Base-by-base conservation (phyloP, 306 rosid species). In the Vigna trinervia region DNA sequence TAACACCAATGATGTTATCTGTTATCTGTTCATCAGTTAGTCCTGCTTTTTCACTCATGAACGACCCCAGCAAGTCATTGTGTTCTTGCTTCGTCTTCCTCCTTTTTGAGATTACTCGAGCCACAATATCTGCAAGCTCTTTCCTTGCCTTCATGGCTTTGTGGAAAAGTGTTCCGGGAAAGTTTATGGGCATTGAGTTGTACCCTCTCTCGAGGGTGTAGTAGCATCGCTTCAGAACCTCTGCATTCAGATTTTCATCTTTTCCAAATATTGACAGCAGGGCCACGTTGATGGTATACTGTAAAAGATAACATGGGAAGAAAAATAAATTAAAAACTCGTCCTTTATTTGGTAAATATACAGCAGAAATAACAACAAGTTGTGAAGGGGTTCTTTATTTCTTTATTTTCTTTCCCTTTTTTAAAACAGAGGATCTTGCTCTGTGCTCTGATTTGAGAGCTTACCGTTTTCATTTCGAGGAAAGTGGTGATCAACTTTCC, bases 91-190 rank as follows among this genome's bases (percentile, higher is more conserved):
- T 73, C 90, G 14, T 87, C 36, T 86, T 75, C 81, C 94, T 88
- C 75, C 99, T 89, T 2, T 78, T 81, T 11, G 87, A 64, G n/a
- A 95, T 84, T 54, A 89, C 88, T 46, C 87, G 88, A 32, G 85
- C 90, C 43, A 92, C 59, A 80, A 89, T 95, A 82, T 85, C 81
- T 17, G 91, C 89, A 0, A 95, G 89, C 79, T 92, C 94, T 77
- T 90, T 88, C 58, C 99, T 92, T 4, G 97, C 97, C 74, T 89
- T 92, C 97, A 95, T 95, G 19, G 99, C 86, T 71, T 89, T 87
- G 88, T 91, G 86, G 84, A 92, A 95, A 14, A 92, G 97, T 59
- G 99, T 92, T 12, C 98, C 94, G 0, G 97, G 98, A 17, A 95
- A 65, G 60, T 92, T 92, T 26, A 95, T 85, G 17, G 97, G 92